A percentile compares a stretch with the other conserved stretches of the same genome.
phyloP scores from a whole-genome alignment of 2,329 filamentous ascomycete genomes.

The Fusarium haematococcum region DNA sequence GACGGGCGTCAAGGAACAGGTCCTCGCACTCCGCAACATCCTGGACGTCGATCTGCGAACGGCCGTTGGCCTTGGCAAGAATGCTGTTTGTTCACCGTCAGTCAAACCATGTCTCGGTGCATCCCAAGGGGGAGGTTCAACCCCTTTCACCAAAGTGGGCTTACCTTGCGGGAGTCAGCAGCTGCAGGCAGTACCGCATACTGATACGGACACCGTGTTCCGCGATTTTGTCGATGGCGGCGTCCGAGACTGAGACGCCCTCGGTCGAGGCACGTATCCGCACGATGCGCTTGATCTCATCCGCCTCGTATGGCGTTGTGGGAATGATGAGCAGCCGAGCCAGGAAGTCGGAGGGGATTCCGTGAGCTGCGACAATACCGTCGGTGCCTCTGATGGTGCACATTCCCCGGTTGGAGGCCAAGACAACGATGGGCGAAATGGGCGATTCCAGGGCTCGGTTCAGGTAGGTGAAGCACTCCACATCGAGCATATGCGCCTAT shows the following conservation, averaged over 20 bases:
- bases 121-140: conserved; percentile 20
- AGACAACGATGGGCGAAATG: conserved; percentile 96
- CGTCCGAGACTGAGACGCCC: conserved; percentile 80
- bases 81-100: conserved; percentile 68
- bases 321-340: conserved; percentile 95
- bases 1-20: conserved; percentile 83
- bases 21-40: conserved; percentile 87
- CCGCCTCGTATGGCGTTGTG: conserved; percentile 86
- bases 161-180: conserved; percentile 85
- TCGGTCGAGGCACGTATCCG: conserved; percentile 86
- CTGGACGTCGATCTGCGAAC: conserved; percentile 79
- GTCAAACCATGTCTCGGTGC: conserved; percentile 47
- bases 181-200: conserved; percentile 90
- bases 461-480: conserved; percentile 99
- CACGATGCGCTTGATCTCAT: conserved; percentile 94
- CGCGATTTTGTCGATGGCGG: conserved; percentile 87
- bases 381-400: conserved; percentile 91
- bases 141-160: conserved; percentile 28
- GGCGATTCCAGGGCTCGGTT: conserved; percentile 96
- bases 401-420: conserved; percentile 96
- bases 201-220: conserved; percentile 90
- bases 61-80: conserved; percentile 85
- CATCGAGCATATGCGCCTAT: conserved; percentile 98
- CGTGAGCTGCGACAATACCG: conserved; percentile 87
- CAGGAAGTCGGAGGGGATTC: conserved; percentile 92